A percentile compares a stretch with the other conserved stretches of the same genome.
phyloP scores from a whole-genome alignment of 108 stramenopile species.

The Bacterosira constricta region DNA sequence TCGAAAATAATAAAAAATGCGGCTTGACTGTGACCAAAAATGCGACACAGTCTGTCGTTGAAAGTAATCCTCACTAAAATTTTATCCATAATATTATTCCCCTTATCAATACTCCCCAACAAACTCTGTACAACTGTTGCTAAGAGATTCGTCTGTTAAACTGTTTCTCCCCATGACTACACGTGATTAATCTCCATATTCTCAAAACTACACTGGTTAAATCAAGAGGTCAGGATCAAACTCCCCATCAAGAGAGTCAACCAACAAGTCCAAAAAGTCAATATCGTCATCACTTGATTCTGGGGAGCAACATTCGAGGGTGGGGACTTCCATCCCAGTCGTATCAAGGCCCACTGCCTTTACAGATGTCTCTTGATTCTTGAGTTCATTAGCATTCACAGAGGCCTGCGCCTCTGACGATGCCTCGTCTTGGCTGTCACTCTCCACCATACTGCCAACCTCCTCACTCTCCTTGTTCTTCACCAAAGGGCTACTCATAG shows the following conservation, averaged over 20 bases:
- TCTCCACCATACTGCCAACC: not conserved
- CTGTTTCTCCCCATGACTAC: no score
- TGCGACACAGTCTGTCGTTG: no score
- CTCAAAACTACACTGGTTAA: not conserved
- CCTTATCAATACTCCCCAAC: no score
- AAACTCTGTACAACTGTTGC: no score
- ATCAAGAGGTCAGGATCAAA: conserved; percentile 26
- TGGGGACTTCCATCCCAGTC: not conserved
- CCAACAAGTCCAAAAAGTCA: conserved; percentile 44
- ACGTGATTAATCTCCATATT: no score
- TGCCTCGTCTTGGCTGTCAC: not conserved
- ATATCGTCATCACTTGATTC: conserved; percentile 21
- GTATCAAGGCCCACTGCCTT: no score
- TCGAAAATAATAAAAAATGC: no score
- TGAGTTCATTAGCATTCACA: not conserved
- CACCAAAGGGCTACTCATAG: conserved; percentile 8
- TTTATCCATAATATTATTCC: no score
- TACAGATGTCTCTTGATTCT: no score
- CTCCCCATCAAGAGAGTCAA: conserved; percentile 33
- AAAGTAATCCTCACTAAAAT: no score
- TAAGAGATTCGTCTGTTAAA: no score
- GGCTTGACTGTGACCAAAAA: no score
- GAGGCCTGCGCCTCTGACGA: not conserved
- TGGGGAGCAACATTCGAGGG: not conserved
- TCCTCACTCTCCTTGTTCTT: not conserved